Evolutionary conservation across 805 yeast genomes (phyloP), one percentile per base, ranked within the genome.

Genomic region (Suhomyces faveliae): DNA sequence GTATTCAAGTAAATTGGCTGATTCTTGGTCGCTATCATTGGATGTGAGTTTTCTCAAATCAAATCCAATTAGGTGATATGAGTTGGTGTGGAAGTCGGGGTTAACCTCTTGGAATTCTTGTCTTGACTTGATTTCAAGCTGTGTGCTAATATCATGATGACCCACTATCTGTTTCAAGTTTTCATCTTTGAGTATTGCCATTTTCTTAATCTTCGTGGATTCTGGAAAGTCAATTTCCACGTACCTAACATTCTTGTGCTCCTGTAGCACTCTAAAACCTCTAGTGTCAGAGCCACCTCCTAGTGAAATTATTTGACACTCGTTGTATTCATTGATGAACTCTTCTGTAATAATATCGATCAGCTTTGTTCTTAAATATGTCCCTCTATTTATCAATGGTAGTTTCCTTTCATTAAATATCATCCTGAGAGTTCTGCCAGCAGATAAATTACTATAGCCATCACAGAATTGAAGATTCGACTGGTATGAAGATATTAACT

Each of bases 281-380:
- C 92, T 61, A 0, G 94, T 85, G 57, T 87, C 95, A 12, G 88
- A 84, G 4, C 95, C 95, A 2, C 91, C 84, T 0, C 95, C 95
- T n/a, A 87, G 60, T 0, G 89, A 84, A 1, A 87, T 66, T 12
- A 87, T 75, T 58, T 85, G 85, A 40, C 79, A 64, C 17, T 46
- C 39, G 3, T 21, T 48, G 40, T 47, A 50, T 48, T 68, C 60
- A 3, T 52, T 40, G 2, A 81, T 41, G 51, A 81, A 83, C 17
- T 61, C 56, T 2, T 71, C 61, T 2, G 83, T 63, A 0, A 79
- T 64, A 6, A 57, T 17, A 57, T 84, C 81, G 22, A 85, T 78
- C 13, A 80, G 63, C 13, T 56, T 61, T 0, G 87, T 82, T 30
- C 92, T 66, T 17, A 84, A 65, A 61, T 80, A 85, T 0, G 90